A percentile compares a stretch with the other conserved stretches of the same genome.
Conservation (phyloP, 306 rosid genomes). For the Biancaea sappan region DNA sequence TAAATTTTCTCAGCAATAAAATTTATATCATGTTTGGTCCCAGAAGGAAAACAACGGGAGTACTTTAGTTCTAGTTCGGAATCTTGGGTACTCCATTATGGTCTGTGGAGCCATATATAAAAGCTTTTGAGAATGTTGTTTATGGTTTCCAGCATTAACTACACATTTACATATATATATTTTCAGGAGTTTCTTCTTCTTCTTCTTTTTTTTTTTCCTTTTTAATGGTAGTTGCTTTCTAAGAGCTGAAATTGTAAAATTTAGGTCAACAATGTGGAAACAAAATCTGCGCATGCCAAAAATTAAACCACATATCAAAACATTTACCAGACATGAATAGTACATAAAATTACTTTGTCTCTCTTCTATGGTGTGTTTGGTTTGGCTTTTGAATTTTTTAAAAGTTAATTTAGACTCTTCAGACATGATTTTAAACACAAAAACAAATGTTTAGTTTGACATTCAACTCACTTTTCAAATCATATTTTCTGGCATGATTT, state of each 20-base stretch:
- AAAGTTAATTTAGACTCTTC: not conserved
- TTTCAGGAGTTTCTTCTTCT: not conserved
- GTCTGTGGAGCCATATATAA: conserved; percentile 50
- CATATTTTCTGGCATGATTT: no score
- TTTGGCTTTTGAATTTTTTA: not conserved
- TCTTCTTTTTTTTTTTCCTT: not conserved
- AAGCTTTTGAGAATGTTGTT: conserved; percentile 27
- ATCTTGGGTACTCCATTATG: conserved; percentile 41
- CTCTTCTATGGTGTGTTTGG: not conserved
- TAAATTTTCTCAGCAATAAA: conserved; percentile 39
- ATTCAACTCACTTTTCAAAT: no score
- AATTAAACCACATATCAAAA: conserved; percentile 19
- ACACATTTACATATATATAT: not conserved
- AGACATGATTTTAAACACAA: no score
- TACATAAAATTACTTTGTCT: not conserved
- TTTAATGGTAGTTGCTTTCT: conserved; percentile 33
- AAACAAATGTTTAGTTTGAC: no score
- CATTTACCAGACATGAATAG: conserved; percentile 1
- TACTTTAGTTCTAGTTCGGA: conserved; percentile 40
- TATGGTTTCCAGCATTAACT: conserved; percentile 35
- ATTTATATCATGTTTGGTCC: conserved; percentile 26
- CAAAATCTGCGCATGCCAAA: conserved; percentile 22
- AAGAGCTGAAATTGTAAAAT: conserved; percentile 28
- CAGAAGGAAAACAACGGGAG: conserved; percentile 32
- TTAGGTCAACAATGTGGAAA: conserved; percentile 30